phyloP scores from a whole-genome alignment of 2,329 filamentous ascomycete species.

The Fusarium newnesense region DNA sequence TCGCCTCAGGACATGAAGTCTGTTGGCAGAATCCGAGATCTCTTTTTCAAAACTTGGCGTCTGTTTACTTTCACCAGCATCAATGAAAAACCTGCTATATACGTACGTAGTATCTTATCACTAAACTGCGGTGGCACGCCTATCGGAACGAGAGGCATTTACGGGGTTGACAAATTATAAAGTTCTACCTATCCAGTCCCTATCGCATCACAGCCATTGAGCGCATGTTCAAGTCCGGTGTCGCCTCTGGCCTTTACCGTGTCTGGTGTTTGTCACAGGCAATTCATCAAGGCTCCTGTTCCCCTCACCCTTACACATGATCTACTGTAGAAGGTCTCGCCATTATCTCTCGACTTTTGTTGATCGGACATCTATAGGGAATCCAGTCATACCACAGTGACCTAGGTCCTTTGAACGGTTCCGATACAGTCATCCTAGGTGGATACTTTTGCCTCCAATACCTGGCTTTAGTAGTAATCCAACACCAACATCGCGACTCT shows the following conservation, averaged over 20 bases:
- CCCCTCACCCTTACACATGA: constrained; percentile 16
- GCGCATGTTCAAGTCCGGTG: constrained; percentile 2
- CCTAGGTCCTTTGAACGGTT: constrained; percentile 25
- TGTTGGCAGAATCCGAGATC: background rate
- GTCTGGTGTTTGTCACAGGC: constrained; percentile 4
- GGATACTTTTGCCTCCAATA: background rate
- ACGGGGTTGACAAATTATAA: constrained; percentile 1
- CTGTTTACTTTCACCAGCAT: background rate
- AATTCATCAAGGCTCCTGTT: constrained; percentile 11
- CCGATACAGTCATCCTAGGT: constrained; percentile 5
- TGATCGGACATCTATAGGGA: constrained; percentile 30
- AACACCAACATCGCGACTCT: background rate
- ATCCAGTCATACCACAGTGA: constrained; percentile 33
- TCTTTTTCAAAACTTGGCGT: background rate
- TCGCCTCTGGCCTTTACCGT: constrained; percentile 2
- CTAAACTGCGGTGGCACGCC: background rate
- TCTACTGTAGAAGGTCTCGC: constrained; percentile 35
- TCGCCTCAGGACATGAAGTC: constrained; percentile 25
- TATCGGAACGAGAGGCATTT: constrained; percentile 16
- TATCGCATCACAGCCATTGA: background rate
- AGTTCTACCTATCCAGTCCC: background rate
- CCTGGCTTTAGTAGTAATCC: background rate
- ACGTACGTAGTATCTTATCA: constrained; percentile 2
- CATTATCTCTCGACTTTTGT: constrained; percentile 37
- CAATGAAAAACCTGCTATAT: constrained; percentile 3